phyloP scores from a whole-genome alignment of 2,329 filamentous ascomycete genomes.

The Didymosphaeria variabile region DNA sequence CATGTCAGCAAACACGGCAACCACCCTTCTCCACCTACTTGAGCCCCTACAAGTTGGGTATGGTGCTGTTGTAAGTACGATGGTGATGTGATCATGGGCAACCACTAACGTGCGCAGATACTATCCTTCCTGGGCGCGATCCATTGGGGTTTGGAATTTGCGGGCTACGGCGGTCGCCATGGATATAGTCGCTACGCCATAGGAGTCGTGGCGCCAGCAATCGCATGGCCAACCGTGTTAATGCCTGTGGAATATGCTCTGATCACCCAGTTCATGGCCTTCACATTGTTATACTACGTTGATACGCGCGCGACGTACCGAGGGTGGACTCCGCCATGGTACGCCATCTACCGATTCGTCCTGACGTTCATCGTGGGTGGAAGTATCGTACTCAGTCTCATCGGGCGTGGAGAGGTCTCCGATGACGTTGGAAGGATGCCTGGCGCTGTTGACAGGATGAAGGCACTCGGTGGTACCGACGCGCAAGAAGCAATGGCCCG shows the following conservation, averaged over 20 bases:
- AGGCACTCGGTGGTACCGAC: constrained; percentile 58
- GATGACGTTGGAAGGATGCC: constrained; percentile 57
- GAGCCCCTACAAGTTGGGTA: constrained; percentile 92
- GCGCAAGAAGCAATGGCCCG: constrained; percentile 40
- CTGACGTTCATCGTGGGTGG: constrained; percentile 88
- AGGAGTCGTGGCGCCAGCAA: constrained; percentile 78
- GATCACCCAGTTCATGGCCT: constrained; percentile 84
- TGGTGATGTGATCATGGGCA: neutral
- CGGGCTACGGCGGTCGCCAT: constrained; percentile 70
- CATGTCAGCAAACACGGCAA: constrained; percentile 75
- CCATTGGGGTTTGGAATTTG: constrained; percentile 92
- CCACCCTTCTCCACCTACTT: constrained; percentile 74
- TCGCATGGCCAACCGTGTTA: constrained; percentile 90
- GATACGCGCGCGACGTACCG: constrained; percentile 76
- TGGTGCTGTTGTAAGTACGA: constrained; percentile 76
- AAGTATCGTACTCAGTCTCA: constrained; percentile 80
- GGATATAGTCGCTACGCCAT: constrained; percentile 84
- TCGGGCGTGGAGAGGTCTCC: constrained; percentile 81
- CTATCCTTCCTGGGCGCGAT: constrained; percentile 93
- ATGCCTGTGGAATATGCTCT: constrained; percentile 86
- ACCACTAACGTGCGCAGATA: constrained; percentile 62
- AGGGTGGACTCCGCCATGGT: constrained; percentile 88
- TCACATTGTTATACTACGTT: constrained; percentile 85
- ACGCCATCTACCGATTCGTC: constrained; percentile 88
- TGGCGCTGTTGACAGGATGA: constrained; percentile 55